Conservation (phyloP, 352 stramenopile species). For the Phytophthora ramorum region DNA sequence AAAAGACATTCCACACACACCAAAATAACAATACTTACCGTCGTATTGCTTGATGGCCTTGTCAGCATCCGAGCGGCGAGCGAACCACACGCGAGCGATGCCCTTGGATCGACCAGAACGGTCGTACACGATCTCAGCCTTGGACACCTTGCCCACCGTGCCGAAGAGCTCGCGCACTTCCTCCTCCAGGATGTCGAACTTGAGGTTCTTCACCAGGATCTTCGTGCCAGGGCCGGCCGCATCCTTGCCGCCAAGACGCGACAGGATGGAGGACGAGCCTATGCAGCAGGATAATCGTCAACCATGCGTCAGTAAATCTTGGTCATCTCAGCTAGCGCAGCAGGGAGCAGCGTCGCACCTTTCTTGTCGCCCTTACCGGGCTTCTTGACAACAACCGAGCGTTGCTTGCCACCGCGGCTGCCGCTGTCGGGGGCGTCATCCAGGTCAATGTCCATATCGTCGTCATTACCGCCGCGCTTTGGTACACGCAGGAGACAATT, state of each 20-base stretch:
- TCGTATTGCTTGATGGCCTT: slow-evolving; percentile 89
- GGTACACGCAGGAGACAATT: slow-evolving; percentile 33
- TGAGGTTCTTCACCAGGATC: slow-evolving; percentile 87
- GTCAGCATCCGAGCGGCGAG: slow-evolving; percentile 68
- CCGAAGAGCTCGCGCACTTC: slow-evolving; percentile 83
- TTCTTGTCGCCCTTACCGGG: slow-evolving; percentile 60
- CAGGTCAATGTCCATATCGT: slow-evolving; percentile 72
- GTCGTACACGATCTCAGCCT: slow-evolving; percentile 86
- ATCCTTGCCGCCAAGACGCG: slow-evolving; percentile 65
- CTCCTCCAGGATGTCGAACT: slow-evolving; percentile 86
- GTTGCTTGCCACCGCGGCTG: slow-evolving; percentile 49
- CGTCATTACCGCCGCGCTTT: slow-evolving; percentile 49
- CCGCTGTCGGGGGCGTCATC: slow-evolving; percentile 43
- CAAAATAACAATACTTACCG: slow-evolving; percentile 36
- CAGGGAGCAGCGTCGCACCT: slow-evolving; percentile 39
- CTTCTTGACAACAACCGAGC: slow-evolving; percentile 64
- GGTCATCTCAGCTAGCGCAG: not conserved
- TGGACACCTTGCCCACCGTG: slow-evolving; percentile 78
- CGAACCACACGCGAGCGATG: slow-evolving; percentile 82
- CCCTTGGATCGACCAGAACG: slow-evolving; percentile 84
- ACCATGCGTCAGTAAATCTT: slow-evolving; percentile 16
- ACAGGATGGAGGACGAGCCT: slow-evolving; percentile 67
- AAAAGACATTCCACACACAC: not conserved
- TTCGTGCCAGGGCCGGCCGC: slow-evolving; percentile 57
- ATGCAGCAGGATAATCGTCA: slow-evolving; percentile 7